Conservation (phyloP, 768 basidiomycete genomes). For the Strobilomyces echinocephalus region DNA sequence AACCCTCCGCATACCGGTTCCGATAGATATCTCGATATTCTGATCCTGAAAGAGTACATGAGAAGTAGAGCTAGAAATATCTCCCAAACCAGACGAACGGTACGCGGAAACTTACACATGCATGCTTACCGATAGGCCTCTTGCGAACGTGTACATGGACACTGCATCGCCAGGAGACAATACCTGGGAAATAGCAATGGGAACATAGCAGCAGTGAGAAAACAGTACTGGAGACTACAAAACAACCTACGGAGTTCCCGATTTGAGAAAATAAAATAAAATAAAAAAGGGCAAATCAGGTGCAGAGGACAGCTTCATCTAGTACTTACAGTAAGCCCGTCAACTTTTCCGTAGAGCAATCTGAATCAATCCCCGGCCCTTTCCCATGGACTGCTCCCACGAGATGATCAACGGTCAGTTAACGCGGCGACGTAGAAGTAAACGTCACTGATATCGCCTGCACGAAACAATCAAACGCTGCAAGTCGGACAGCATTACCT, state of each 20-base stretch:
- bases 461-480: background rate
- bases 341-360: background rate
- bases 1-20: conserved; percentile 3
- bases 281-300: no score
- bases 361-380: background rate
- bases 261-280: background rate
- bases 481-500: background rate
- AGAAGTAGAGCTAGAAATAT: conserved; percentile 12
- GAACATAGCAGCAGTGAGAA: background rate
- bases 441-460: background rate
- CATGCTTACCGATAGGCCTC: conserved; percentile 12
- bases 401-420: background rate
- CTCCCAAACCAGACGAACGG: background rate
- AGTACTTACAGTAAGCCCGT: no score
- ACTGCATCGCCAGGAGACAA: background rate
- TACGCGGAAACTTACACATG: conserved; percentile 15
- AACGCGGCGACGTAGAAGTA: background rate
- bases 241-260: background rate
- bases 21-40: conserved; percentile 4
- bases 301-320: no score
- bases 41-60: conserved; percentile 1
- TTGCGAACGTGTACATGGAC: background rate
- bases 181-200: conserved; percentile 11
- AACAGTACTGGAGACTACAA: background rate
- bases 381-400: background rate